Conservation (phyloP, 73 alveolate genomes). For the Paramecium biaurelia region DNA sequence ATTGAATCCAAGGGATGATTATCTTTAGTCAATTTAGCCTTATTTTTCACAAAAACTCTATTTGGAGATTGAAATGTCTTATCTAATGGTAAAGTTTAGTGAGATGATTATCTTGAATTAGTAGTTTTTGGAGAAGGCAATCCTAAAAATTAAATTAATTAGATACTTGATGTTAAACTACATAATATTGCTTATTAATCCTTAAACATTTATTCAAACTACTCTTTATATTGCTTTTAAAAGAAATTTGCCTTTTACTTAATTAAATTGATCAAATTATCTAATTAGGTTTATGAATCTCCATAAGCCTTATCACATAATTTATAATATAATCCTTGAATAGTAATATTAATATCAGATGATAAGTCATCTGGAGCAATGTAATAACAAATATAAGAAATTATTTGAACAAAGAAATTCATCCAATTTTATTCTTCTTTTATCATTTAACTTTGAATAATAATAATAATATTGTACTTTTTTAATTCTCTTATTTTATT, state of each 20-base stretch:
- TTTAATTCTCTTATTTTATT: neutral
- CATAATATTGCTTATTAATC: neutral
- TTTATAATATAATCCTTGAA: neutral
- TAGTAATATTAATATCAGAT: neutral
- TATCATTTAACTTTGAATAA: neutral
- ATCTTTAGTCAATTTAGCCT: neutral
- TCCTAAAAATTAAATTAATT: neutral
- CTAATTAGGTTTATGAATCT: neutral
- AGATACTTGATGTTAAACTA: neutral
- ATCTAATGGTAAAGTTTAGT: neutral
- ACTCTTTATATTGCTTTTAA: neutral
- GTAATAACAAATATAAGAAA: neutral
- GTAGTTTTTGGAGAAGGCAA: neutral
- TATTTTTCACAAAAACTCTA: neutral
- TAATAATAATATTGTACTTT: neutral
- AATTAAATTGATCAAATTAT: neutral
- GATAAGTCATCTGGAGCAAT: neutral
- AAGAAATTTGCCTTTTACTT: neutral
- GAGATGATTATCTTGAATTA: neutral
- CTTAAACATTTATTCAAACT: neutral
- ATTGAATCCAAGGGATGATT: neutral
- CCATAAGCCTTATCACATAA: conserved; percentile 5
- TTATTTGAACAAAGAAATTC: neutral
- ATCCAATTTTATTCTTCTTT: conserved; percentile 30
- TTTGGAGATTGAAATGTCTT: neutral